These are phyloP conservation scores for Saxispiralis lemnorum DNA, from an alignment of 495 filamentous ascomycete genomes.

Conservation along the genomic window DNA sequence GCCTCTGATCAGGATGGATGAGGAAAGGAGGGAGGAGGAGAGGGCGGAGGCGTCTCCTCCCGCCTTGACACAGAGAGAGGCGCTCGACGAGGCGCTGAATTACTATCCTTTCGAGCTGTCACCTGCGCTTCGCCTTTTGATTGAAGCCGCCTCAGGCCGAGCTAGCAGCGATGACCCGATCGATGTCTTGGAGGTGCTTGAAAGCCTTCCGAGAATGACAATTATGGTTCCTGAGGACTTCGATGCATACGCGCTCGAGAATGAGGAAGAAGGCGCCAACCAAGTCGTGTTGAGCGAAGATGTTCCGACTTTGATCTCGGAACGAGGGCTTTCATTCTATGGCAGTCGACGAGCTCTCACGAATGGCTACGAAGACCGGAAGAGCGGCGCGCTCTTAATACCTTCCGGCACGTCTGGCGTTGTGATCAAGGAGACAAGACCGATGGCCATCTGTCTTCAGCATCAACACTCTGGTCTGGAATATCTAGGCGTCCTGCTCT, in stretches of 20 bases:
- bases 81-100: slow-evolving; percentile 31
- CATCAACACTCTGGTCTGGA: slow-evolving; percentile 44
- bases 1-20: no score
- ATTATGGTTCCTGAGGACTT: slow-evolving; percentile 48
- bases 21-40: no score
- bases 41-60: no score
- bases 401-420: slow-evolving; percentile 9
- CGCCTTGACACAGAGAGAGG: no score
- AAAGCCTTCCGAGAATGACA: slow-evolving; percentile 45
- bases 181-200: slow-evolving; percentile 33
- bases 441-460: slow-evolving; percentile 7
- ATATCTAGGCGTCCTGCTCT: slow-evolving; percentile 56
- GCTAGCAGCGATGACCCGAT: slow-evolving; percentile 16
- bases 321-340: background rate
- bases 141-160: slow-evolving; percentile 8
- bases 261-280: slow-evolving; percentile 72
- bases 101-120: slow-evolving; percentile 75
- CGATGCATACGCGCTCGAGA: slow-evolving; percentile 49
- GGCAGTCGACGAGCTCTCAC: background rate
- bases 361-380: background rate
- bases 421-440: slow-evolving; percentile 11
- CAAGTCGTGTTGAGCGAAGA: slow-evolving; percentile 35
- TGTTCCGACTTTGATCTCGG: slow-evolving; percentile 33
- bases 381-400: slow-evolving; percentile 2
- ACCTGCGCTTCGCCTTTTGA: slow-evolving; percentile 56